phyloP scores from a whole-genome alignment of 202 grass and related monocot genomes.

The Digitaria exilis region DNA sequence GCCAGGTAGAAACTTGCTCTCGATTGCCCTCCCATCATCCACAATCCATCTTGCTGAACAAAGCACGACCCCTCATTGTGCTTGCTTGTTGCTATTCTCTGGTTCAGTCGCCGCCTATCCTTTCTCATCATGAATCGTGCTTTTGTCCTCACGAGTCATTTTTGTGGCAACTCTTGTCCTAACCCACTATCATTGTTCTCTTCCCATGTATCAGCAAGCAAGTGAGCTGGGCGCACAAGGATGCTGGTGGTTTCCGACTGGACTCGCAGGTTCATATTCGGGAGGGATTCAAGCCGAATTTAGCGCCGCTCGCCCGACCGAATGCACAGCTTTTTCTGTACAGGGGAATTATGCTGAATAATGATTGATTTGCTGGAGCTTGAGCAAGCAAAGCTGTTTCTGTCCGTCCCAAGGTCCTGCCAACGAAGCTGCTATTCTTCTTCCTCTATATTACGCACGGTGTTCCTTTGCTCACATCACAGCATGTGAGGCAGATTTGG shows the following conservation, averaged over 20 bases:
- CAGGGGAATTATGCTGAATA: background rate
- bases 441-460: background rate
- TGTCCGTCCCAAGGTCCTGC: constrained; percentile 19
- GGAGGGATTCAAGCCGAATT: constrained; percentile 93
- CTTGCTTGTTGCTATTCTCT: constrained; percentile 3
- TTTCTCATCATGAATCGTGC: background rate
- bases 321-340: constrained; percentile 22
- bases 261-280: constrained; percentile 84
- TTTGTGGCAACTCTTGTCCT: constrained; percentile 19
- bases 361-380: constrained; percentile 17
- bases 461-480: constrained; percentile 9
- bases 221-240: constrained; percentile 94
- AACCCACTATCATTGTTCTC: constrained; percentile 6
- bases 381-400: constrained; percentile 29
- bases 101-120: constrained; percentile 5
- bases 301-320: constrained; percentile 22
- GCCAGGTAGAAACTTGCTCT: constrained; percentile 62
- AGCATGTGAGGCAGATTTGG: constrained; percentile 10
- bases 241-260: constrained; percentile 90
- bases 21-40: background rate
- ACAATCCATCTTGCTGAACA: constrained; percentile 5
- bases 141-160: background rate
- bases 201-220: constrained; percentile 71
- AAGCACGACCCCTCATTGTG: constrained; percentile 15
- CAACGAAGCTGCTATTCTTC: constrained; percentile 15